A percentile compares a stretch with the other conserved stretches of the same genome.
These are phyloP conservation scores for Epichloe baconii DNA, from an alignment of 2,329 filamentous ascomycete genomes.

Conservation along the genomic window DNA sequence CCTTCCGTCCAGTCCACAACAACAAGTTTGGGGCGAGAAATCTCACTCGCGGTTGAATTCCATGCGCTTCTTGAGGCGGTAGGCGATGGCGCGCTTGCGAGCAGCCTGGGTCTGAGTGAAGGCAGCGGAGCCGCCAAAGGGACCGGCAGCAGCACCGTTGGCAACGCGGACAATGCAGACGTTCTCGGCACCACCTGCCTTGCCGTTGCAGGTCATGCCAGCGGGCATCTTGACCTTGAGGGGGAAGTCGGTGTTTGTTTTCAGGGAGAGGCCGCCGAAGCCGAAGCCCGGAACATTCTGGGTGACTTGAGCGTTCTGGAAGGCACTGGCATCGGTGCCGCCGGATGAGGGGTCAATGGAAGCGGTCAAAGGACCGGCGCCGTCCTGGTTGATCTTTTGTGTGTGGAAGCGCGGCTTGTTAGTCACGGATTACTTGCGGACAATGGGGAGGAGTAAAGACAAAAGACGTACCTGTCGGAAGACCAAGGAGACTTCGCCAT, in stretches of 20 bases:
- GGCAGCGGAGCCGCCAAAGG: slow-evolving; percentile 53
- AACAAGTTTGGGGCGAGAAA: background rate
- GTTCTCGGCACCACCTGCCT: slow-evolving; percentile 44
- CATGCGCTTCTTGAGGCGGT: slow-evolving; percentile 28
- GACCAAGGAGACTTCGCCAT: slow-evolving; percentile 48
- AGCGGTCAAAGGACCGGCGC: slow-evolving; percentile 49
- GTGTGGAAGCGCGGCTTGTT: slow-evolving; percentile 11
- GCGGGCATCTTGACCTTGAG: slow-evolving; percentile 51
- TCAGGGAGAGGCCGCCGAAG: slow-evolving; percentile 43
- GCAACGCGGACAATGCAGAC: slow-evolving; percentile 54
- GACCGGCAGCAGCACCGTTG: slow-evolving; percentile 48
- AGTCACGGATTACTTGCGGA: background rate
- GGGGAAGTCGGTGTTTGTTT: slow-evolving; percentile 50
- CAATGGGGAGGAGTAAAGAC: slow-evolving; percentile 8
- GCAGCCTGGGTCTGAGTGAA: slow-evolving; percentile 48
- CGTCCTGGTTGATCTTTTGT: slow-evolving; percentile 53
- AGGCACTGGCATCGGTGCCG: slow-evolving; percentile 45
- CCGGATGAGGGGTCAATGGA: slow-evolving; percentile 49
- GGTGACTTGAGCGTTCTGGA: slow-evolving; percentile 44
- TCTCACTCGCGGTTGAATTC: slow-evolving; percentile 15
- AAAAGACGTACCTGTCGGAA: slow-evolving; percentile 34
- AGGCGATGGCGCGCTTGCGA: slow-evolving; percentile 49
- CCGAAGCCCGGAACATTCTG: slow-evolving; percentile 47
- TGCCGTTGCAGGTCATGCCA: slow-evolving; percentile 52
- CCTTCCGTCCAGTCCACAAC: background rate